Percentiles rank a stretch among this genome's conserved stretches.
phyloP scores from a whole-genome alignment of 345 rosid genomes.

The Excoecaria cochinchinensis region DNA sequence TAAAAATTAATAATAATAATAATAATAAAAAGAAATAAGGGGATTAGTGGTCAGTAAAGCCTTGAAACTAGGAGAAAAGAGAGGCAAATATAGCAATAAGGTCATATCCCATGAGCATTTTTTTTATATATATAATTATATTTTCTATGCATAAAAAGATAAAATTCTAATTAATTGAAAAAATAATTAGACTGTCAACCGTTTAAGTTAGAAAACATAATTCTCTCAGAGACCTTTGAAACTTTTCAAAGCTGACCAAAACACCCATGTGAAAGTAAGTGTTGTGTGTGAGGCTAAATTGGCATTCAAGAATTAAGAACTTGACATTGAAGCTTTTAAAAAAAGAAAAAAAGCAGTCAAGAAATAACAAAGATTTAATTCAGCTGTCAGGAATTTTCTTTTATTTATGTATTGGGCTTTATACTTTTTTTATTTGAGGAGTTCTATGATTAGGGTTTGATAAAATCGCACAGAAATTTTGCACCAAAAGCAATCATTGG shows the following conservation, averaged over 20 bases:
- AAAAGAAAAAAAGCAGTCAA: constrained; percentile 38
- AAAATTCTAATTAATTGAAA: not conserved
- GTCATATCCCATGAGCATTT: not conserved
- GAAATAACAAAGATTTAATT: constrained; percentile 34
- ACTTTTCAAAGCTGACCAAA: too few species aligned
- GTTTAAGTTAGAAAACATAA: too few species aligned
- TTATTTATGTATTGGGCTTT: not conserved
- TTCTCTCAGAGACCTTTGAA: too few species aligned
- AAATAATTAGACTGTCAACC: not conserved
- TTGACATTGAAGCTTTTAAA: constrained; percentile 18
- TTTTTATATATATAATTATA: too few species aligned
- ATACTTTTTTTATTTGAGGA: constrained; percentile 43
- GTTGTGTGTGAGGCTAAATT: not conserved
- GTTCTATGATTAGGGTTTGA: constrained; percentile 52
- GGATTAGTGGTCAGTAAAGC: not conserved
- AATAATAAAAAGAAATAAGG: not conserved
- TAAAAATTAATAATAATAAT: too few species aligned
- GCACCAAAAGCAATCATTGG: constrained; percentile 46
- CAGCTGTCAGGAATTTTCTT: constrained; percentile 28
- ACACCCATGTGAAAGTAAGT: constrained; percentile 10
- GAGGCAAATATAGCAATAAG: not conserved
- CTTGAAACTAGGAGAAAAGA: constrained; percentile 17
- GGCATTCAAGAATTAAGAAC: constrained; percentile 6
- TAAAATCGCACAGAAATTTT: constrained; percentile 34
- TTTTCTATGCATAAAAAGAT: too few species aligned